Conservation (phyloP, 2,329 filamentous ascomycete genomes). For the Raffaelea ambrosiae region DNA sequence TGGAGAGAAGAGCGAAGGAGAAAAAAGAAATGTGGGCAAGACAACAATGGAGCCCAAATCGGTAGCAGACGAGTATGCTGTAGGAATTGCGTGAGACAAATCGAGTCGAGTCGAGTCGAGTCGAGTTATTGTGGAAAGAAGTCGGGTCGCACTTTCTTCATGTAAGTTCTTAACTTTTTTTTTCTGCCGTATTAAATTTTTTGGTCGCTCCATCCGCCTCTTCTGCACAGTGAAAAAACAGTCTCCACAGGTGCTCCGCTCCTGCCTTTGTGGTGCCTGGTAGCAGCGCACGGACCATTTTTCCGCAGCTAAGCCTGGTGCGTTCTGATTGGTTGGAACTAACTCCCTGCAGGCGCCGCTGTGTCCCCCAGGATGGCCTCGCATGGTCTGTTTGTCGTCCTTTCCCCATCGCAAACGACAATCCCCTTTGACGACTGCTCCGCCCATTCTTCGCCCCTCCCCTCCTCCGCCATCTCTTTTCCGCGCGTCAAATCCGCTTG, state of each 20-base stretch:
- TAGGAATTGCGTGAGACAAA: no score
- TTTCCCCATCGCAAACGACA: not conserved
- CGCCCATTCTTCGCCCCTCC: not conserved
- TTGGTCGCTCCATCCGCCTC: no score
- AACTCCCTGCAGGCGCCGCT: not conserved
- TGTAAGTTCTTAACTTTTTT: no score
- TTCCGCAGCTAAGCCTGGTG: not conserved
- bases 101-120: no score
- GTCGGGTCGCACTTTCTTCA: no score
- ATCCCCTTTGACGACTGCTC: not conserved
- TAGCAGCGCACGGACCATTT: not conserved
- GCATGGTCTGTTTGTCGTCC: not conserved
- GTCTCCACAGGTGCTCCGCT: no score
- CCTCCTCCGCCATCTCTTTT: not conserved
- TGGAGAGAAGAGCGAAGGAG: not conserved
- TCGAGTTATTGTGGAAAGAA: not conserved
- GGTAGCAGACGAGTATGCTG: no score
- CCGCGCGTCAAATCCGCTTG: not conserved
- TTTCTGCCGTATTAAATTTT: constrained; percentile 4
- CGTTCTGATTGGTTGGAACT: not conserved
- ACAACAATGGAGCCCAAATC: no score
- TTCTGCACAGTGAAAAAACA: no score
- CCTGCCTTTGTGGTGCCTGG: not conserved
- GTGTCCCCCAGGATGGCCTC: not conserved
- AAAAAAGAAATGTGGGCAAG: not conserved